Base-by-base conservation (phyloP, 2,329 filamentous ascomycete species). In the Ophiostoma sp. region DNA sequence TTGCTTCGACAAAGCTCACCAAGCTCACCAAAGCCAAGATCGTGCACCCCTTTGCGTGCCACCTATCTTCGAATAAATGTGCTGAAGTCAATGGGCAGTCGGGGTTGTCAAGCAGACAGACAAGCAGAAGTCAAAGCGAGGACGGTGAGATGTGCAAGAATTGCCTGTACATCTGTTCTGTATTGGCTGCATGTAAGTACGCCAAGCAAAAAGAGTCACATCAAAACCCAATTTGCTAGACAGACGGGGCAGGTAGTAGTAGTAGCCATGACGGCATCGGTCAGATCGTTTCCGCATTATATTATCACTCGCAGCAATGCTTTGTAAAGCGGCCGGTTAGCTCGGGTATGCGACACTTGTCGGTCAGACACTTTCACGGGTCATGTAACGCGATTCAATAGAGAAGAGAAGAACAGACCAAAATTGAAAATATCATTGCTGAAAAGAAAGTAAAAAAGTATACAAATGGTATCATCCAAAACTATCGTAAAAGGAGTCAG, bases 381-480 rank as follows among this genome's bases (percentile, higher is more conserved):
- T 27, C 27, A 27, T 27, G 27, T 27, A 27, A 27, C 27, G 27
- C 2, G 27, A 27, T 27, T 27, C 27, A 27, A 27, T 27, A 27
- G 27, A 27, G 27, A 27, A 27, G 8, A 7, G 42, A 44, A 44
- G 12, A 44, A 44, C 1, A 44, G 42, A 44, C 8, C 5, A n/a
- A 63, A 44, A 42, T 18, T 40, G 4, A n/a, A 42, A 42, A 12
- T 63, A 27, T 42, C 38, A 27, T 27, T 2, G 27, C 27, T 27
- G 40, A 63, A 63, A 27, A 42, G n/a, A 42, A 27, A 42, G 27
- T 27, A 27, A 27, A 62, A 36, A 62, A 40, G 12, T 14, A 11
- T 41, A 6, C 27, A 27, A 27, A 58, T 62, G 38, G 58, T 62
- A 62, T 62, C 38, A 63, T 63, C 40, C 60, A 63, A 63, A 42